A percentile compares a stretch with the other conserved stretches of the same genome.
Conservation (phyloP, 805 yeast species). For the Sugiyamaella lignohabitans region DNA sequence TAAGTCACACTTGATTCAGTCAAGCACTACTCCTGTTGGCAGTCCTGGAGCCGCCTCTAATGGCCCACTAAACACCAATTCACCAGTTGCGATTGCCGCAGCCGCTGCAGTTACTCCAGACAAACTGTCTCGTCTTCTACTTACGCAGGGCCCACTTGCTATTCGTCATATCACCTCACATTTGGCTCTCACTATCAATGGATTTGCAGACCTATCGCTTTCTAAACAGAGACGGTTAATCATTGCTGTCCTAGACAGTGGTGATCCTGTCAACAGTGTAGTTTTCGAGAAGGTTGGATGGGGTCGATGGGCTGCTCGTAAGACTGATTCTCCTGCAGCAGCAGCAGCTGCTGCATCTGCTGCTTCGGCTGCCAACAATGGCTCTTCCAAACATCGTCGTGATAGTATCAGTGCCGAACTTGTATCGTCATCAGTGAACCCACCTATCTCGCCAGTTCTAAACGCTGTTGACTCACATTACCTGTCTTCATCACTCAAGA, state of each 20-base stretch:
- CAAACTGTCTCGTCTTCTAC: conserved; percentile 60
- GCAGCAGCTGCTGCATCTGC: conserved; percentile 55
- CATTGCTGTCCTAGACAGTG: conserved; percentile 76
- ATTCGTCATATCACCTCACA: conserved; percentile 84
- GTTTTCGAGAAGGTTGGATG: conserved; percentile 87
- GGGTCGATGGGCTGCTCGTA: conserved; percentile 95
- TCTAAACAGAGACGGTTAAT: conserved; percentile 87
- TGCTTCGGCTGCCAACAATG: conserved; percentile 12
- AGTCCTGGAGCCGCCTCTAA: neutral
- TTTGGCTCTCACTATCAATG: conserved; percentile 63
- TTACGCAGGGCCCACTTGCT: conserved; percentile 78
- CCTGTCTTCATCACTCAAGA: conserved; percentile 2
- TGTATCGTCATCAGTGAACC: conserved; percentile 13
- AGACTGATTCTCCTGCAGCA: conserved; percentile 15
- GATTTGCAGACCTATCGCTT: conserved; percentile 71
- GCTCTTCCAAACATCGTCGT: conserved; percentile 16
- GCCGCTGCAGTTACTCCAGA: conserved; percentile 80
- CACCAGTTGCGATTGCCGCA: conserved; percentile 83
- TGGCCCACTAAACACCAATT: conserved; percentile 49
- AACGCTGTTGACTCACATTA: conserved; percentile 20
- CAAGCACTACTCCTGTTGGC: neutral
- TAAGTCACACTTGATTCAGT: neutral
- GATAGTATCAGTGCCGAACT: conserved; percentile 23
- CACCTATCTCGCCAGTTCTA: conserved; percentile 33
- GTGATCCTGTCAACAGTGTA: conserved; percentile 44